phyloP scores from a whole-genome alignment of 177 flowering plant species.

The Vitis hybrid region DNA sequence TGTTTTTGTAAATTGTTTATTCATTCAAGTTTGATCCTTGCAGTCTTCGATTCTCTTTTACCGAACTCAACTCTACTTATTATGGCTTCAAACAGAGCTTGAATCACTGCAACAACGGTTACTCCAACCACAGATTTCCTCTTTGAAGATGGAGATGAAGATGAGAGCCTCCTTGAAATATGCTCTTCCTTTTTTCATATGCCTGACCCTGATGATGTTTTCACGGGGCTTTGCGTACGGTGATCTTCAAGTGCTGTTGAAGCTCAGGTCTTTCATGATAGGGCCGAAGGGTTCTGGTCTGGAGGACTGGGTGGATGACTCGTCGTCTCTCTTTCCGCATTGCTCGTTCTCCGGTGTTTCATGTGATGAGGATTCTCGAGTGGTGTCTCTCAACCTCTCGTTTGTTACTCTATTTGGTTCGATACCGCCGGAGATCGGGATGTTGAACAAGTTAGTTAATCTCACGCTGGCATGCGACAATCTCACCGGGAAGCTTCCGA shows the following conservation, averaged over 20 bases:
- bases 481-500: slow-evolving; percentile 65
- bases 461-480: slow-evolving; percentile 46
- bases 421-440: slow-evolving; percentile 66
- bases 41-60: slow-evolving; percentile 16
- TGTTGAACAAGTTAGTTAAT: slow-evolving; percentile 45
- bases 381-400: slow-evolving; percentile 57
- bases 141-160: not conserved
- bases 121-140: no score
- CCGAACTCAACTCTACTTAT: not conserved
- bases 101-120: not conserved
- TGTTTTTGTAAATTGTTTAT: slow-evolving; percentile 3
- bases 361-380: slow-evolving; percentile 53
- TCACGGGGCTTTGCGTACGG: slow-evolving; percentile 11
- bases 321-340: slow-evolving; percentile 34
- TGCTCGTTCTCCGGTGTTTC: slow-evolving; percentile 73
- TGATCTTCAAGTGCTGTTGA: slow-evolving; percentile 50
- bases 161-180: slow-evolving; percentile 9
- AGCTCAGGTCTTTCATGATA: slow-evolving; percentile 46
- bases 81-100: not conserved
- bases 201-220: not conserved
- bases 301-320: slow-evolving; percentile 46
- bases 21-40: slow-evolving; percentile 7
- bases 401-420: slow-evolving; percentile 42
- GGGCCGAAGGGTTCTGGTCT: slow-evolving; percentile 44
- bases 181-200: slow-evolving; percentile 10